Conservation (phyloP, 83 land plant species). For the Picea engelmannii region DNA sequence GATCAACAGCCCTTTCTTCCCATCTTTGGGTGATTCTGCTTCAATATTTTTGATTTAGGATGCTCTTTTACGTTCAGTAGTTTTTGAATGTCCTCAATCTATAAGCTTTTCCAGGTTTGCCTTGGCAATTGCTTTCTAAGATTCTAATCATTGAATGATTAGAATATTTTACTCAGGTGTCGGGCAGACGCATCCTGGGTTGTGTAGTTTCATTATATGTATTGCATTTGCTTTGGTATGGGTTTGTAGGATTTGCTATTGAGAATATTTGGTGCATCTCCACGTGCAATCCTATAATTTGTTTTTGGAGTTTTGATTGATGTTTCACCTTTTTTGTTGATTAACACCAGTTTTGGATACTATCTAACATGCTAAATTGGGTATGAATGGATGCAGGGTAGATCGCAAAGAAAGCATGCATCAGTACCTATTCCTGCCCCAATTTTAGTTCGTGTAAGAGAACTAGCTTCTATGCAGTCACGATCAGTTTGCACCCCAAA, state of each 20-base stretch:
- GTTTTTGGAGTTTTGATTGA: not conserved
- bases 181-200: too few relatives aligned
- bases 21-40: not conserved
- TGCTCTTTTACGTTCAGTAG: not conserved
- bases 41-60: not conserved
- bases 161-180: too few relatives aligned
- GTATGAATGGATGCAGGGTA: slow-evolving; percentile 18
- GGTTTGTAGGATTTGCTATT: too few relatives aligned
- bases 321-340: not conserved
- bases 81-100: not conserved
- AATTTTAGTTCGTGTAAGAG: slow-evolving; percentile 51
- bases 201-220: too few relatives aligned
- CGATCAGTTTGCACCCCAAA: not conserved
- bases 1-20: not conserved
- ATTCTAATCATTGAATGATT: not conserved
- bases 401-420: slow-evolving; percentile 39
- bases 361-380: not conserved
- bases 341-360: not conserved
- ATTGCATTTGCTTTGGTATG: too few relatives aligned
- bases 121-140: not conserved
- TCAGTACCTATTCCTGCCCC: slow-evolving; percentile 53
- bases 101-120: not conserved
- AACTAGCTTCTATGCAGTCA: slow-evolving; percentile 57
- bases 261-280: too few relatives aligned
- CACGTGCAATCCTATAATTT: too few relatives aligned